Evolutionary conservation across 805 yeast genomes (phyloP), one percentile per base, ranked within the genome.

Genomic region (Metschnikowia proteae): DNA sequence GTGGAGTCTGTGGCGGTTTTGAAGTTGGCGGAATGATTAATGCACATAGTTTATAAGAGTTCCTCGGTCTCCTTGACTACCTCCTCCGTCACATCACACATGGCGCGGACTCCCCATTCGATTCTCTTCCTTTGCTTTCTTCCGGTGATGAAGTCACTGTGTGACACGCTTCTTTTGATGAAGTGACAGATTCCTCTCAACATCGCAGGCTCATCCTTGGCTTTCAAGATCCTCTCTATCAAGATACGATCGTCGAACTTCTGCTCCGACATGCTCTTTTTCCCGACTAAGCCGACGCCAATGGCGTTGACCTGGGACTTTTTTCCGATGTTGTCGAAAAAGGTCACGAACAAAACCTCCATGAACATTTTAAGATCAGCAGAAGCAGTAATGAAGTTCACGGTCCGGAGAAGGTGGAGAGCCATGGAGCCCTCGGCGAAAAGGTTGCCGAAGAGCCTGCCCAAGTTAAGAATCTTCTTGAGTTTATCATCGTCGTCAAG

Each of bases 391-490:
- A 91, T 65, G 50, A 91, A 84, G 56, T 92, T 86, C 30, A 88
- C 79, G 5, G 82, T 82, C 55, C 86, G 80, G 54, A 94, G 73
- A 2, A 86, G 67, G 59, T 88, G 91, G 42, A 94, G 70, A 3
- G 89, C 82, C 51, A 92, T 70, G 0, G 84, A 75, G 1, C 86
- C 88, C 58, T 87, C 89, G 2, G 86, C 82, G 13, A 91, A 77
- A 38, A 94, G 62, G 43, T 70, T 73, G 0, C 96, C 98, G 59
- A 80, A 94, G 54, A 94, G 82, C 50, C 88, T 75, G 3, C 96
- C 97, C 55, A 84, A 71, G 55, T 88, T 88, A 39, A 86, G 75
- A 23, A 83, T 73, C 55, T 79, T 79, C 56, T 78, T 79, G 32
- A 87, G 63, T 55, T 80, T 78, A 6, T 73, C 58, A 38, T 80